These are phyloP conservation scores for Epichloe scottii DNA, from an alignment of 2,329 filamentous ascomycete species.

Conservation along the genomic window DNA sequence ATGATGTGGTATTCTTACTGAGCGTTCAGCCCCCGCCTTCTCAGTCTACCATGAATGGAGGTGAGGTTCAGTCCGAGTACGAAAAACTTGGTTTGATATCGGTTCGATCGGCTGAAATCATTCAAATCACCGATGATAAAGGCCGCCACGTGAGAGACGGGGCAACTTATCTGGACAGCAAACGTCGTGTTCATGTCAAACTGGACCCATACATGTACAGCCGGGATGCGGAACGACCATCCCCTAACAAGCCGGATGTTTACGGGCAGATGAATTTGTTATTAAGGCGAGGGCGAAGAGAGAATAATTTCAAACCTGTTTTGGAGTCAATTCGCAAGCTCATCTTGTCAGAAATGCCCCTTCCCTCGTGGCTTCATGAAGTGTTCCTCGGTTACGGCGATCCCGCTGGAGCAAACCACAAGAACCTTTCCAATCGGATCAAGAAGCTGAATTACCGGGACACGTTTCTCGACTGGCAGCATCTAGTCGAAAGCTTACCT, in stretches of 20 bases:
- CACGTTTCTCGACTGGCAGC: conserved; percentile 91
- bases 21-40: conserved; percentile 53
- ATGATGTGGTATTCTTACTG: conserved; percentile 83
- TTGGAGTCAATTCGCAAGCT: conserved; percentile 83
- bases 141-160: conserved; percentile 57
- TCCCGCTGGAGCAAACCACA: conserved; percentile 76
- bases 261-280: conserved; percentile 81
- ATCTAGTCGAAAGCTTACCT: conserved; percentile 81
- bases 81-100: conserved; percentile 56
- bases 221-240: conserved; percentile 54
- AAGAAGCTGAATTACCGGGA: conserved; percentile 80
- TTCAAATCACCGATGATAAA: conserved; percentile 77
- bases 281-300: conserved; percentile 67
- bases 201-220: conserved; percentile 71
- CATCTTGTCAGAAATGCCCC: conserved; percentile 69
- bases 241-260: conserved; percentile 59
- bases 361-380: conserved; percentile 88
- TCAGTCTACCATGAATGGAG: conserved; percentile 41
- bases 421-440: conserved; percentile 64
- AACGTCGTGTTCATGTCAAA: conserved; percentile 64
- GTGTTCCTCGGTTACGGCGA: conserved; percentile 97
- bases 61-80: conserved; percentile 27
- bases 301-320: conserved; percentile 96
- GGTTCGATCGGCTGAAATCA: conserved; percentile 72
- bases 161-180: conserved; percentile 48